phyloP scores from a whole-genome alignment of 345 rosid genomes.

The Aquilaria malaccensis region DNA sequence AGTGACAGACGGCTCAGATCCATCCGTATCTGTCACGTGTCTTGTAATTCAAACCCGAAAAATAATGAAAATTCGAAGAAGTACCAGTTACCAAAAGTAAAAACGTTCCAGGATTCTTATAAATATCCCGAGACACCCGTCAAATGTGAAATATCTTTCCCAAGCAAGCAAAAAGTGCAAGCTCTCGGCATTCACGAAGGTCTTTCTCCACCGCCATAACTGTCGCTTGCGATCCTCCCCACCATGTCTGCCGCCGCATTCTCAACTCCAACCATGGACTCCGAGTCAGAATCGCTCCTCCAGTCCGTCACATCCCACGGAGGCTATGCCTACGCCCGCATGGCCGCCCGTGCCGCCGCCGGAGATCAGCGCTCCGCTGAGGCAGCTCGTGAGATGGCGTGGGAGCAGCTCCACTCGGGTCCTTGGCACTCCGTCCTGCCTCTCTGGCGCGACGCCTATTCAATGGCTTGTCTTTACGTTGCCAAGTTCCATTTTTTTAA shows the following conservation, averaged over 20 bases:
- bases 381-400: conserved; percentile 94
- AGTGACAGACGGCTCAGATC: too few relatives aligned
- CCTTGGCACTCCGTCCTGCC: conserved; percentile 98
- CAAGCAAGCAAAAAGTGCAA: too few relatives aligned
- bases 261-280: conserved; percentile 63
- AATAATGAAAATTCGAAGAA: too few relatives aligned
- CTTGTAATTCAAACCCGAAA: too few relatives aligned
- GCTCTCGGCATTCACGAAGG: too few relatives aligned
- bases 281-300: conserved; percentile 49
- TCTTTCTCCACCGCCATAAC: too few relatives aligned
- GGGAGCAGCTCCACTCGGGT: conserved; percentile 99
- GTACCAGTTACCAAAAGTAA: too few relatives aligned
- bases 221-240: not conserved
- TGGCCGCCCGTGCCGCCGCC: conserved; percentile 54
- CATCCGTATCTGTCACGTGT: too few relatives aligned
- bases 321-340: conserved; percentile 79
- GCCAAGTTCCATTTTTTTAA: conserved; percentile 56
- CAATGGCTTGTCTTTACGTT: conserved; percentile 78
- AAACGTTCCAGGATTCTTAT: too few relatives aligned
- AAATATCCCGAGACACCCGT: too few relatives aligned
- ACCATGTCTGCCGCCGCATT: conserved; percentile 22
- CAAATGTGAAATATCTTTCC: too few relatives aligned
- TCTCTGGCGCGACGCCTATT: conserved; percentile 94
- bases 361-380: conserved; percentile 91
- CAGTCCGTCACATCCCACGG: conserved; percentile 67